Percentiles rank a stretch among this genome's conserved stretches.
phyloP scores from a whole-genome alignment of 2,329 filamentous ascomycete species.

The Colletotrichum sp. region DNA sequence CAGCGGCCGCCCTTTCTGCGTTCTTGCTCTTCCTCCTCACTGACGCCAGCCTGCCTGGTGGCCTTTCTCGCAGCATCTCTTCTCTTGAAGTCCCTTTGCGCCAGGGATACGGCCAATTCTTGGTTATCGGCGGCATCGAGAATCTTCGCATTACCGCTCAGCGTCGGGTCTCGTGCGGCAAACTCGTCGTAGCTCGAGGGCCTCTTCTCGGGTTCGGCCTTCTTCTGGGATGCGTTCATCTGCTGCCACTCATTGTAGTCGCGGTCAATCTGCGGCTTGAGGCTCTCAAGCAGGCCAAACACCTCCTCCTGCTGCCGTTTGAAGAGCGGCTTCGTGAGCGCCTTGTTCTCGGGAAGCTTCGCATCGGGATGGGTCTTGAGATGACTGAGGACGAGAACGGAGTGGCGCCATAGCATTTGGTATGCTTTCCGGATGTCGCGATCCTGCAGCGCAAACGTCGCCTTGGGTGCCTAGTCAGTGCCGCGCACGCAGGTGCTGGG shows the following conservation, averaged over 20 bases:
- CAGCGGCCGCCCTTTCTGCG: constrained; percentile 52
- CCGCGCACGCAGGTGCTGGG: background rate
- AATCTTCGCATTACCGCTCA: constrained; percentile 61
- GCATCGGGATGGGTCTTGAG: constrained; percentile 79
- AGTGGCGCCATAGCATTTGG: constrained; percentile 88
- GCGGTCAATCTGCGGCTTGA: constrained; percentile 79
- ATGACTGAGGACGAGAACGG: constrained; percentile 79
- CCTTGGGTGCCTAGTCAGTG: constrained; percentile 53
- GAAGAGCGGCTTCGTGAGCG: constrained; percentile 60
- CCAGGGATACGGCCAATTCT: constrained; percentile 78
- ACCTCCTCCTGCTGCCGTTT: constrained; percentile 58
- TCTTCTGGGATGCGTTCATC: constrained; percentile 47
- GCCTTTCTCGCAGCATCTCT: constrained; percentile 66
- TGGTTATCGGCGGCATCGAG: constrained; percentile 74
- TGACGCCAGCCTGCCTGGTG: constrained; percentile 61
- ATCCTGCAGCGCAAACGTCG: constrained; percentile 83
- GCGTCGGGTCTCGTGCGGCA: constrained; percentile 64
- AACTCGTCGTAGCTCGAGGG: constrained; percentile 48
- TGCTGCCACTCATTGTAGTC: constrained; percentile 73
- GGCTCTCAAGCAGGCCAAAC: constrained; percentile 72
- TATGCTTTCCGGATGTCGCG: constrained; percentile 89
- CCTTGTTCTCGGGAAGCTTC: constrained; percentile 68
- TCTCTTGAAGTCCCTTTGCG: constrained; percentile 72
- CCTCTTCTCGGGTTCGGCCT: constrained; percentile 22
- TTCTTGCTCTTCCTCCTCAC: constrained; percentile 60